Evolutionary conservation across 2,329 filamentous ascomycete genomes (phyloP), one percentile per base, ranked within the genome.

Genomic region (Fulvia fulva): DNA sequence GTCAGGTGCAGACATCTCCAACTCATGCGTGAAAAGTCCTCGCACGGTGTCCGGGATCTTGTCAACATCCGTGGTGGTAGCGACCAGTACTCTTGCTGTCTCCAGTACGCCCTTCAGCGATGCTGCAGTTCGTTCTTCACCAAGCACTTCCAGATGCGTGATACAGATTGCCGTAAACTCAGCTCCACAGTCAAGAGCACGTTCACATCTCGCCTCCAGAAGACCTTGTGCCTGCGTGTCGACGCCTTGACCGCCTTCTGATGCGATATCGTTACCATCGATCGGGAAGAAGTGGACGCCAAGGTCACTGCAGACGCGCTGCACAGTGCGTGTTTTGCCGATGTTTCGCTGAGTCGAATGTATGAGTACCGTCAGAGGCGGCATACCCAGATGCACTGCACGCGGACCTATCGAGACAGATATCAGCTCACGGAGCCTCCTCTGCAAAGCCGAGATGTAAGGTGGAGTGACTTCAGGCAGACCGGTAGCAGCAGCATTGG

Each of bases 211-310:
- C 3, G 90, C 90, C 70, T 94, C 89, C 16, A 99, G 78, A 65
- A 96, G 89, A 0, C 90, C 92, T 70, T 97, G 93, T 0, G 92
- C 96, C 75, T 97, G 97, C 26, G 96, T 89, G 70, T 99, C 94
- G 56, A 89, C 88, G 8, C 90, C 90, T 54, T 91, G 88, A 46
- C 88, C 88, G 14, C 91, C 90, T 72, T 97, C 93, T n/a, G 91
- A 93, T 4, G 96, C 80, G 44, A 99, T 90, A 67, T 99, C 94
- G 68, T 96, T 96, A 0, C 90, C 89, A 72, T 97, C 91, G 53
- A 99, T 89, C 0, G 84, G 76, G 71, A 96, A 97, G 0, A 87
- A 89, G 72, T 99, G 94, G 16, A 97, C 80, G 3, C 94, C 94
- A 62, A 97, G 87, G 68, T 97, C 93, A 2, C 88, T 83, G 72